Evolutionary conservation across 108 stramenopile genomes (phyloP).

Genomic region (Pseudonitzschia multiseries): DNA sequence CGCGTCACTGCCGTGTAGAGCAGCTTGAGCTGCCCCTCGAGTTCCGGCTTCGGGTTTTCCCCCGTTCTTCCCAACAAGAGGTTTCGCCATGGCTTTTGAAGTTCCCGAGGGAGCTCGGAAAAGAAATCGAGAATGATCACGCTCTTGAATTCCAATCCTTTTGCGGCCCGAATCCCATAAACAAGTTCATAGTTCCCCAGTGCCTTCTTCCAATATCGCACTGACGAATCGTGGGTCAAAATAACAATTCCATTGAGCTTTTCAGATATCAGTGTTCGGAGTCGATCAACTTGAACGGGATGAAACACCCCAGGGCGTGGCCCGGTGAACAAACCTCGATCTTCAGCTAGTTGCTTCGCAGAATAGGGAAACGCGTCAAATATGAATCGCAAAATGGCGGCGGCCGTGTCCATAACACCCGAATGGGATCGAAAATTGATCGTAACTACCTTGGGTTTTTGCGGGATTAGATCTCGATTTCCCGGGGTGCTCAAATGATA

Average conservation of each 20-base stretch:
- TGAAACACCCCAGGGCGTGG: slow-evolving; percentile 42
- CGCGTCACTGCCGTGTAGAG: slow-evolving; percentile 56
- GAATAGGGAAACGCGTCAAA: slow-evolving; percentile 40
- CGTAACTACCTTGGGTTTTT: slow-evolving; percentile 45
- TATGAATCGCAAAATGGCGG: slow-evolving; percentile 38
- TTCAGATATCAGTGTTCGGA: slow-evolving; percentile 27
- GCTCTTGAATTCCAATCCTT: slow-evolving; percentile 56
- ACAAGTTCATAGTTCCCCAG: slow-evolving; percentile 30
- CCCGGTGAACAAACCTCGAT: slow-evolving; percentile 48
- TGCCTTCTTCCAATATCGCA: slow-evolving; percentile 6
- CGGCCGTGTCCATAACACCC: slow-evolving; percentile 50
- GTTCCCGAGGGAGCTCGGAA: slow-evolving; percentile 23
- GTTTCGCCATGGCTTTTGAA: slow-evolving; percentile 46
- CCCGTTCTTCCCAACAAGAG: no score
- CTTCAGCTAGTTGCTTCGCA: slow-evolving; percentile 43
- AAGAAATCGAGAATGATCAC: slow-evolving; percentile 65
- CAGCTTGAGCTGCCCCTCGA: slow-evolving; percentile 52
- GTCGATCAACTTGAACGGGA: neutral
- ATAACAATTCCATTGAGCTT: slow-evolving; percentile 38
- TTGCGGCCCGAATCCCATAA: slow-evolving; percentile 46
- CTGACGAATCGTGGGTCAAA: slow-evolving; percentile 40
- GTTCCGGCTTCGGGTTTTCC: slow-evolving; percentile 33
- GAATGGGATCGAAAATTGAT: slow-evolving; percentile 55
- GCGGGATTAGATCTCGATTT: slow-evolving; percentile 31
- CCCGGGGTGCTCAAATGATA: slow-evolving; percentile 23